A percentile compares a stretch with the other conserved stretches of the same genome.
Conservation (phyloP, 1,284 basidiomycete species). For the Ganoderma lucidum region DNA sequence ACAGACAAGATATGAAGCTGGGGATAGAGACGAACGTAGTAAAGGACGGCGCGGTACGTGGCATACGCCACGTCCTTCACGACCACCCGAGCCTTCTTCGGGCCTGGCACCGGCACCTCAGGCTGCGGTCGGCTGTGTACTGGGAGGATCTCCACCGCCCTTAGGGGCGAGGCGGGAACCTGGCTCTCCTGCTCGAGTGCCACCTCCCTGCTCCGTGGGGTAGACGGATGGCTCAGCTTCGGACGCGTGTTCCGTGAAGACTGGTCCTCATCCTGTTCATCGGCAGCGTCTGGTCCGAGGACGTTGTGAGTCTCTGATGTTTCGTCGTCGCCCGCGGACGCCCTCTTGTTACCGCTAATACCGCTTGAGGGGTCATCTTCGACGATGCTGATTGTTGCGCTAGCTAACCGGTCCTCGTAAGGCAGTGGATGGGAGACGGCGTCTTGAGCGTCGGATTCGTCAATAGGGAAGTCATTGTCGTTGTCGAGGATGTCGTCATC, state of each 20-base stretch:
- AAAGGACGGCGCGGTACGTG: constrained; percentile 85
- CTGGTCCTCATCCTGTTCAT: constrained; percentile 19
- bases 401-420: constrained; percentile 1
- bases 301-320: constrained; percentile 14
- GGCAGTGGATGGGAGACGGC: background rate
- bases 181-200: constrained; percentile 17
- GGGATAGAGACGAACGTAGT: constrained; percentile 65
- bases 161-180: constrained; percentile 2
- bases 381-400: background rate
- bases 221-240: constrained; percentile 46
- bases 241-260: constrained; percentile 40
- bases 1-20: background rate
- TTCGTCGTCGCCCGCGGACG: constrained; percentile 14
- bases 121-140: background rate
- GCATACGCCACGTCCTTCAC: constrained; percentile 83
- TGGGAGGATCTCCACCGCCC: background rate
- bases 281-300: constrained; percentile 9
- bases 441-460: constrained; percentile 5
- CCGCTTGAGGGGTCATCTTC: background rate
- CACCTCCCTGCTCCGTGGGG: constrained; percentile 34
- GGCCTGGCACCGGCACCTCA: constrained; percentile 40
- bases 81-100: constrained; percentile 66
- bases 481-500: constrained; percentile 45
- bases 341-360: background rate
- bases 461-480: constrained; percentile 16